Percentiles rank a stretch among this genome's conserved stretches.
Evolutionary conservation across 139 green algal species (phyloP).

Genomic region (Chlorokybus atmophyticus): DNA sequence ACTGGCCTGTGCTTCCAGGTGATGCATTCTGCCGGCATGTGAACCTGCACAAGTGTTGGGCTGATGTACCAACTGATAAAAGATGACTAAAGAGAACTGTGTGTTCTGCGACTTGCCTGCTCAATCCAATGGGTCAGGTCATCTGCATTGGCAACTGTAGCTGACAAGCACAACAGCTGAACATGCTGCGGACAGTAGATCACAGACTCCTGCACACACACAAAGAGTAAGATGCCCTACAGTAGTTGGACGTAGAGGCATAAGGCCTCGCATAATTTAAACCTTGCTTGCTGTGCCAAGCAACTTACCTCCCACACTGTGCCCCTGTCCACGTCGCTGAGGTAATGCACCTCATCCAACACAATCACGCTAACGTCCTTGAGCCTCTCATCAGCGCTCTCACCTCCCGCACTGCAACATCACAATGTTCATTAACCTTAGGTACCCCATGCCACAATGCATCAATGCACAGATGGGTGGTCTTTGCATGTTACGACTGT

Average conservation of each 20-base stretch:
- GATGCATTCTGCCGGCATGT: slow-evolving; percentile 41
- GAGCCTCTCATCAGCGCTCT: slow-evolving; percentile 29
- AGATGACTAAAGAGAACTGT: not conserved
- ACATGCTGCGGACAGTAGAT: slow-evolving; percentile 85
- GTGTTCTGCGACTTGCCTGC: slow-evolving; percentile 36
- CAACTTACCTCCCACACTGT: slow-evolving; percentile 96
- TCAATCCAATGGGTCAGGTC: slow-evolving; percentile 86
- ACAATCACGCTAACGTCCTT: slow-evolving; percentile 77
- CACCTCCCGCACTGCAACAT: not conserved
- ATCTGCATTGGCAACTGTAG: slow-evolving; percentile 82
- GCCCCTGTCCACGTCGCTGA: slow-evolving; percentile 60
- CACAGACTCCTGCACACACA: no score
- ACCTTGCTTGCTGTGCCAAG: no score
- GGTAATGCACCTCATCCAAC: slow-evolving; percentile 88
- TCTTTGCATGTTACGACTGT: no score
- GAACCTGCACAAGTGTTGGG: slow-evolving; percentile 8
- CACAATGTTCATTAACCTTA: no score
- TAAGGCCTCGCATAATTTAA: no score
- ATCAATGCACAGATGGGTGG: no score
- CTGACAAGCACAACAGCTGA: slow-evolving; percentile 81
- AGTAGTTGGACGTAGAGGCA: no score
- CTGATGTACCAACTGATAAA: no score
- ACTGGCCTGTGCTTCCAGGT: slow-evolving; percentile 72
- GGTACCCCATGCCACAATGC: no score
- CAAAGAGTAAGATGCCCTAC: no score